Base-by-base conservation (phyloP, 768 basidiomycete genomes). In the Rubroboletus satanas region DNA sequence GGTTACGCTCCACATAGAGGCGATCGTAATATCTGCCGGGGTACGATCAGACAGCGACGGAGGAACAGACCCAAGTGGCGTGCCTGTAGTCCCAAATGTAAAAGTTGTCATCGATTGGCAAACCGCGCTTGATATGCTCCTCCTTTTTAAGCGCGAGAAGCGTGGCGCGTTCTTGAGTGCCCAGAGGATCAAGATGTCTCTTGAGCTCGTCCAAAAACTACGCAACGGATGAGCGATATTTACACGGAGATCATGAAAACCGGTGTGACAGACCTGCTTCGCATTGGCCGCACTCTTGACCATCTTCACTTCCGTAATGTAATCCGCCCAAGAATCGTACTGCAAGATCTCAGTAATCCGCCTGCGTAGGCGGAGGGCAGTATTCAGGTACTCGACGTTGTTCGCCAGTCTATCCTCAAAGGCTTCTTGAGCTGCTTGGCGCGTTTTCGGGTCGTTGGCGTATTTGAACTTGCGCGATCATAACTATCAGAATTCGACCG, bases 41-140 rank as follows among this genome's bases (percentile, higher is more conserved):
- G 11, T 7, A 18, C n/a, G 7, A 45, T 64, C 32, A 56, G 42
- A 33, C 33, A 21, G 44, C 9, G 15, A 23, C 1, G 1, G 9
- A 8, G 8, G 23, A 35, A 44, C 23, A 28, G 2, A 42, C 14
- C 7, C 9, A 3, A 15, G 26, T 5, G 7, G 7, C 42, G 56
- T 83, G 86, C 61, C 88, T 79, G 67, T 91, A 93, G 65, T 93
- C 93, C 90, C 90, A 93, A 51, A 90, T 74, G 63, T 86, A 87
- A 66, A 94, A 84, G 63, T 86, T 73, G 55, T 82, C 82, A 56
- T 93, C 87, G 58, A 84, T 83, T 0, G 81, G 81, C 48, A 83
- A 66, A 0, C 82, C 82, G 10, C 75, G 77, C 59, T 78, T 76
- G 49, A 78, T 73, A 56, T 87, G 83, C 54, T 93, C 90, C 63